A percentile compares a stretch with the other conserved stretches of the same genome.
Evolutionary conservation across 2,329 filamentous ascomycete species (phyloP).

Genomic region (Calonectria montana): DNA sequence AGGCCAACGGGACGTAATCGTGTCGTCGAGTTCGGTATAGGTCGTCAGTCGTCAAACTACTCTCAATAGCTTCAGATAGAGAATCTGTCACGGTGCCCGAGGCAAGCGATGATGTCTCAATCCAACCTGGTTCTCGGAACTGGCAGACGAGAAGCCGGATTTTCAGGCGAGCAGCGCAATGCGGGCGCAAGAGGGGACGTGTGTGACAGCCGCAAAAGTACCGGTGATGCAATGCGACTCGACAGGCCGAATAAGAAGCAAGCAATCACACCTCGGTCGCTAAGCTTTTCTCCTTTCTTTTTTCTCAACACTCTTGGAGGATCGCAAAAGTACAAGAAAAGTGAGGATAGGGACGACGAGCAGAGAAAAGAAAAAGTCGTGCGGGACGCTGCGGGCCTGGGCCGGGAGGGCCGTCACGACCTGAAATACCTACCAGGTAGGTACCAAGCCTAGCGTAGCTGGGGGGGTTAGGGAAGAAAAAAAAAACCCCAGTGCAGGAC

Average conservation of each 20-base stretch:
- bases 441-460: not conserved
- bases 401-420: slow-evolving; percentile 34
- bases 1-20: not conserved
- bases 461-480: slow-evolving; percentile 3
- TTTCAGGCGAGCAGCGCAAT: slow-evolving; percentile 7
- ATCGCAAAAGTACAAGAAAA: slow-evolving; percentile 23
- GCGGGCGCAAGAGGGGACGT: slow-evolving; percentile 8
- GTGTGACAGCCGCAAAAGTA: not conserved
- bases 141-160: not conserved
- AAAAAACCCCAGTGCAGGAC: not conserved
- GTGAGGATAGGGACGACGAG: slow-evolving; percentile 5
- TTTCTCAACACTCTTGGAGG: not conserved
- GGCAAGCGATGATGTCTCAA: slow-evolving; percentile 10
- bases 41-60: not conserved
- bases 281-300: slow-evolving; percentile 23
- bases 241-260: slow-evolving; percentile 32
- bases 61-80: not conserved
- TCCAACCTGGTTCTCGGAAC: not conserved
- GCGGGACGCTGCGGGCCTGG: slow-evolving; percentile 36
- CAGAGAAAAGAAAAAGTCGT: slow-evolving; percentile 19
- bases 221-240: not conserved
- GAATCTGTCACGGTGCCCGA: not conserved
- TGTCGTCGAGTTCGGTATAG: slow-evolving; percentile 1
- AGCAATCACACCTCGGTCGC: slow-evolving; percentile 19
- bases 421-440: slow-evolving; percentile 25